A percentile compares a stretch with the other conserved stretches of the same genome.
Conservation (phyloP, 139 green algal genomes). For the Chlamydomonas sphaeroides region DNA sequence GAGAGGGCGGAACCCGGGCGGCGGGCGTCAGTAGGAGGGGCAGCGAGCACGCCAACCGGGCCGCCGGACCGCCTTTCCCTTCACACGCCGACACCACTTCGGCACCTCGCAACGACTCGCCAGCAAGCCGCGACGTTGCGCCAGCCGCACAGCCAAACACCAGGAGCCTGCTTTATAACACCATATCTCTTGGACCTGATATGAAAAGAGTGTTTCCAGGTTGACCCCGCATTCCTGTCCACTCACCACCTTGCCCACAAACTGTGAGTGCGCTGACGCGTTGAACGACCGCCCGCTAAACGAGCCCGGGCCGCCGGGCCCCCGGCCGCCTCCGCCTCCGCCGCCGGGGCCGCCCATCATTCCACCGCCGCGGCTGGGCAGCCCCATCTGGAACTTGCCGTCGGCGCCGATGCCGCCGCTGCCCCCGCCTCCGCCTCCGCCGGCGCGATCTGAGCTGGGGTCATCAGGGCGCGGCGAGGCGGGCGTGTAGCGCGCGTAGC, state of each 20-base stretch:
- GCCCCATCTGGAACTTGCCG: constrained; percentile 34
- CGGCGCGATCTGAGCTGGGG: neutral
- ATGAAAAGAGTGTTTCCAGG: too few species aligned
- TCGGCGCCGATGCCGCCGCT: constrained; percentile 17
- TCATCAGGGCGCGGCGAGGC: constrained; percentile 36
- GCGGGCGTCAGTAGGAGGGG: too few species aligned
- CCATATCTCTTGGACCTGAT: too few species aligned
- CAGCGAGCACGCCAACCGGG: too few species aligned
- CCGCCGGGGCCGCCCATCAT: neutral
- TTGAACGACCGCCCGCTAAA: constrained; percentile 22
- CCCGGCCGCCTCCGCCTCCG: constrained; percentile 16
- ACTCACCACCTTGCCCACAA: constrained; percentile 38
- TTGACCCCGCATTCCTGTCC: too few species aligned
- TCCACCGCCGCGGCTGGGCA: neutral
- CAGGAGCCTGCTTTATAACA: too few species aligned
- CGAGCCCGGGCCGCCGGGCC: neutral
- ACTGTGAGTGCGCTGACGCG: constrained; percentile 17
- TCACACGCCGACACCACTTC: too few species aligned
- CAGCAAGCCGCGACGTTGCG: too few species aligned
- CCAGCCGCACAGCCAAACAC: too few species aligned
- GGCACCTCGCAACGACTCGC: too few species aligned
- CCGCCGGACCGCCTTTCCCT: too few species aligned
- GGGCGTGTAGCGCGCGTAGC: constrained; percentile 8
- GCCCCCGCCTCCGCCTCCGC: neutral
- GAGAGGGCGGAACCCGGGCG: too few species aligned